Percentiles rank a stretch among this genome's conserved stretches.
These are phyloP conservation scores for Larix kaempferi DNA, from an alignment of 75 land plant genomes.

Conservation along the genomic window DNA sequence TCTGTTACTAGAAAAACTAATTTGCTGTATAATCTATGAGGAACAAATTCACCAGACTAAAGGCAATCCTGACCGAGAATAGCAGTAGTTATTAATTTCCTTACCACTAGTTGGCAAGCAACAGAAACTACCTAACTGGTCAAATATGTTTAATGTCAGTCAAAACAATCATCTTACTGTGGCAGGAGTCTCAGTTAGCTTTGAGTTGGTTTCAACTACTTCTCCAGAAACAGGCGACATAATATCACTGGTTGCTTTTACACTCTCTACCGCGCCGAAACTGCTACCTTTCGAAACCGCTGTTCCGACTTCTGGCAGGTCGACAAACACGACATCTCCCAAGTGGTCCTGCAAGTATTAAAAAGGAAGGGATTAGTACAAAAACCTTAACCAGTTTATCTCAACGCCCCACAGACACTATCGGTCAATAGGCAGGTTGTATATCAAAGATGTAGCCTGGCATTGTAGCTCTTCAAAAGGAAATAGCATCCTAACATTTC, in stretches of 20 bases:
- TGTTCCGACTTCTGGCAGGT: slow-evolving; percentile 57
- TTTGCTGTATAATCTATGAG: no score
- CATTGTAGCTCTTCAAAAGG: neutral
- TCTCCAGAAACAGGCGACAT: slow-evolving; percentile 66
- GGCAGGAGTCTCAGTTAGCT: slow-evolving; percentile 48
- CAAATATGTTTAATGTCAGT: neutral
- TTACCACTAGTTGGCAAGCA: no score
- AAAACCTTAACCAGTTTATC: neutral
- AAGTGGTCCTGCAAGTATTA: slow-evolving; percentile 43
- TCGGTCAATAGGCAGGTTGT: neutral
- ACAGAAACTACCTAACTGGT: no score
- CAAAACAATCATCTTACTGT: slow-evolving; percentile 28
- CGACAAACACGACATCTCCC: slow-evolving; percentile 69
- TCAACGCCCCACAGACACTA: neutral
- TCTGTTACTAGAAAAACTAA: no score
- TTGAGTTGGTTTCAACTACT: slow-evolving; percentile 54
- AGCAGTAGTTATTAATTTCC: no score
- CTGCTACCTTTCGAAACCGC: slow-evolving; percentile 33
- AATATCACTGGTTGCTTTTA: slow-evolving; percentile 69
- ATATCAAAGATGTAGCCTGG: neutral
- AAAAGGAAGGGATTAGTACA: neutral
- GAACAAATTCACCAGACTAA: no score
- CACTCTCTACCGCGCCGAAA: slow-evolving; percentile 77
- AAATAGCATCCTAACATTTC: neutral
- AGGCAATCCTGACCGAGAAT: no score